Evolutionary conservation across 345 rosid genomes (phyloP), one percentile per base, ranked within the genome.

Genomic region (Arabidopsis suecica): DNA sequence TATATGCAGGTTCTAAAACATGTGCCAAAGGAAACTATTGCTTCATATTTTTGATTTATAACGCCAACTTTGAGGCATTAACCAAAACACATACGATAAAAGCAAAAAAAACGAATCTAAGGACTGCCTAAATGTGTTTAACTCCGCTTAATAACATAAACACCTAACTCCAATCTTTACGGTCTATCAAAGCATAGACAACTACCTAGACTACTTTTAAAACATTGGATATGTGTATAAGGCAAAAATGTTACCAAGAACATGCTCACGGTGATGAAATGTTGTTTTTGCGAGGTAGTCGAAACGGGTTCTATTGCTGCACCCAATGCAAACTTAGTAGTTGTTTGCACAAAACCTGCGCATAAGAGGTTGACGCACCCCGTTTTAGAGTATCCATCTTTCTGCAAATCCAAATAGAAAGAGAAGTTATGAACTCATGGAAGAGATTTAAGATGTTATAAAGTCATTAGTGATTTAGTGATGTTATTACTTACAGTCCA

Each of bases 291-390:
- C 0, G 3, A 7, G 40, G 71, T 1, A 48, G 4, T 48, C 4
- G 73, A 85, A 1, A 44, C 1, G 0, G 78, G 72, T 4, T 28
- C n/a, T 22, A 88, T 0, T 37, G 73, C 14, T 65, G 65, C 76
- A 7, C 89, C 91, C 3, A 85, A 42, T 4, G 81, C 80, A 0
- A 77, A 0, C 0, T 61, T 12, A 0, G 10, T 1, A 41, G 60
- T 59, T 9, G 86, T 87, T 67, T 85, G 93, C 32, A 86, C 83
- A 42, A 88, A 88, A 5, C 87, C 88, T 0, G 82, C 2, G 60
- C 89, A 85, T 7, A 82, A 78, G 37, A 80, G 57, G 65, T 83
- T 86, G 51, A 84, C 45, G 78, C 86, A 86, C 0, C 88, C 87
- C 37, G 84, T 75, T 30, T 33, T 53, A 14, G 5, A 2, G 77